Conservation (phyloP, 169 alveolate genomes). For the Amoebophrya sp. region DNA sequence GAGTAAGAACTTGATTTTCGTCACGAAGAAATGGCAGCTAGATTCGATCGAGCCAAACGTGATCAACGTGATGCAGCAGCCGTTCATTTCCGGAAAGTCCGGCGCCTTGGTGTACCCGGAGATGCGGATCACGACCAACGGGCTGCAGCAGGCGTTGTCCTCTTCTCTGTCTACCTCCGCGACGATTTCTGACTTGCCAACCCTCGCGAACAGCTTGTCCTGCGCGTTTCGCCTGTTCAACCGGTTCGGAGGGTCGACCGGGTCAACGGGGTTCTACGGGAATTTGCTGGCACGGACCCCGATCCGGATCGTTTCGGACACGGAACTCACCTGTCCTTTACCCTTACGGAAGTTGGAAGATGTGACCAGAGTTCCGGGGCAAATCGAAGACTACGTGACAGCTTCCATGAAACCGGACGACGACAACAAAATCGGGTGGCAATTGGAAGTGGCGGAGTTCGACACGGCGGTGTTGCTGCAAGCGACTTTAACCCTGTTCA, state of each 20-base stretch:
- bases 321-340: constrained; percentile 5
- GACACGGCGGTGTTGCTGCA: neutral
- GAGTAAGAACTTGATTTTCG: neutral
- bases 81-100: neutral
- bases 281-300: neutral
- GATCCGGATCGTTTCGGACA: neutral
- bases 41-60: neutral
- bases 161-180: no score
- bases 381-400: no score
- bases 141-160: neutral
- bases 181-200: neutral
- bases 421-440: neutral
- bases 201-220: neutral
- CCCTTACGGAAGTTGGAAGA: neutral
- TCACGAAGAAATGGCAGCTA: neutral
- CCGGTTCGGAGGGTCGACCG: neutral
- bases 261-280: neutral
- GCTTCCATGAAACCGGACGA: neutral
- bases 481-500: neutral
- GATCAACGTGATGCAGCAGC: neutral
- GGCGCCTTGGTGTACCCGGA: neutral
- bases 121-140: neutral
- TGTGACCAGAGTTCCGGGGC: neutral
- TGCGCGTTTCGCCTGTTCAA: neutral
- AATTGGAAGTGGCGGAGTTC: neutral